Conservation (phyloP, 257 asterid genomes). For the Rubia yunnanensis region DNA sequence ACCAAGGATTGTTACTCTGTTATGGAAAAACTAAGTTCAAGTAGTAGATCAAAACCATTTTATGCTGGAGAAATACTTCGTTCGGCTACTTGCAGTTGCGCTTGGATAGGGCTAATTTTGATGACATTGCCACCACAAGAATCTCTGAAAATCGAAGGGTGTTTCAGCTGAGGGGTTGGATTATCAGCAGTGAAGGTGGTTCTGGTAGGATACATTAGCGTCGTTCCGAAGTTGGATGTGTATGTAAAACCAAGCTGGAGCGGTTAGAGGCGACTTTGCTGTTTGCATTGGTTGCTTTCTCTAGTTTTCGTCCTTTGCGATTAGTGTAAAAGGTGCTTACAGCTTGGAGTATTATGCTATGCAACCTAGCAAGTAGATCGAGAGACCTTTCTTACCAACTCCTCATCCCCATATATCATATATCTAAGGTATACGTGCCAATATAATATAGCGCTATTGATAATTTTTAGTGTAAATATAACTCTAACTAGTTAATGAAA, state of each 20-base stretch:
- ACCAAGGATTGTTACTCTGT: neutral
- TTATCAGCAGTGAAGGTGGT: neutral
- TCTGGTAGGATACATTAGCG: neutral
- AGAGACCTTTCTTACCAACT: no score
- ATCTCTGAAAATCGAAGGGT: neutral
- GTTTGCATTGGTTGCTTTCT: neutral
- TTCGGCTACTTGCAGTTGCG: neutral
- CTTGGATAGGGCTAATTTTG: neutral
- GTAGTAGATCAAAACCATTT: neutral
- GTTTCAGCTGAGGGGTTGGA: neutral
- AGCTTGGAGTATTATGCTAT: neutral
- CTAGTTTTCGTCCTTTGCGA: neutral
- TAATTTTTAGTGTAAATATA: no score
- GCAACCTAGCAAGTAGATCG: neutral
- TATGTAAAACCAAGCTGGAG: neutral
- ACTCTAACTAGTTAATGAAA: no score
- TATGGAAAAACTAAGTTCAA: neutral
- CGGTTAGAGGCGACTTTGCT: neutral
- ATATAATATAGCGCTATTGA: no score
- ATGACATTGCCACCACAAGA: neutral
- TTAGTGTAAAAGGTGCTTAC: no score
- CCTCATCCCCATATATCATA: no score
- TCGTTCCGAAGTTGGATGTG: neutral
- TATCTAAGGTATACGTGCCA: no score
- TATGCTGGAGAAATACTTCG: neutral